A percentile compares a stretch with the other conserved stretches of the same genome.
These are phyloP conservation scores for Zymoseptoria passerinii DNA, from an alignment of 2,329 filamentous ascomycete genomes.

Conservation along the genomic window DNA sequence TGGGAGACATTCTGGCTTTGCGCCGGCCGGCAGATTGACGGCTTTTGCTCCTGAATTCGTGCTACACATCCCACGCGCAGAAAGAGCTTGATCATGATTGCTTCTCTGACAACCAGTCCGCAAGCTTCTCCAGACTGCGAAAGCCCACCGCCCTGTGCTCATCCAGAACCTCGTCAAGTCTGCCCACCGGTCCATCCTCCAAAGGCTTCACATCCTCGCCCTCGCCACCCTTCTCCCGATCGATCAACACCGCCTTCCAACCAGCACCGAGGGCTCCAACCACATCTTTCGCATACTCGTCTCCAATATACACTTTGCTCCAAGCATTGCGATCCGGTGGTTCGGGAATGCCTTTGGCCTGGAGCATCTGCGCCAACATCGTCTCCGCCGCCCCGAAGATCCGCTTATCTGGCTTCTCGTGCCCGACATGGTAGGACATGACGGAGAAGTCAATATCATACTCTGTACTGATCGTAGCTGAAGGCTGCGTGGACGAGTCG, in stretches of 20 bases:
- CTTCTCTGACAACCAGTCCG: slow-evolving; percentile 18
- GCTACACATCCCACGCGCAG: not conserved
- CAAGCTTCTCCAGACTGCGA: slow-evolving; percentile 18
- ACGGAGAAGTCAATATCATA: slow-evolving; percentile 49
- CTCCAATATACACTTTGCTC: slow-evolving; percentile 46
- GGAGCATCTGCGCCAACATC: slow-evolving; percentile 28
- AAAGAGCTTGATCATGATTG: not conserved
- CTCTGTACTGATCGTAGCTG: not conserved
- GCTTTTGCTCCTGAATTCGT: not conserved
- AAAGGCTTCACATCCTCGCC: slow-evolving; percentile 15
- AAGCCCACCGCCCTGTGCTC: slow-evolving; percentile 17
- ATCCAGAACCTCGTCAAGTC: slow-evolving; percentile 14
- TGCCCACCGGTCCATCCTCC: slow-evolving; percentile 10
- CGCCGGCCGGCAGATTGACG: slow-evolving; percentile 32
- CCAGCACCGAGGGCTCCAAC: slow-evolving; percentile 40
- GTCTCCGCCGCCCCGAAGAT: slow-evolving; percentile 50
- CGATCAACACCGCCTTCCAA: slow-evolving; percentile 40
- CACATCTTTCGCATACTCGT: slow-evolving; percentile 46
- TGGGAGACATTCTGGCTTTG: slow-evolving; percentile 58
- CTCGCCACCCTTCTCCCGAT: slow-evolving; percentile 24
- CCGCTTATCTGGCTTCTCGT: slow-evolving; percentile 48
- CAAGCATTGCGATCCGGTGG: slow-evolving; percentile 26
- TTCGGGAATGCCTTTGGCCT: slow-evolving; percentile 19
- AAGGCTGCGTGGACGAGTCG: not conserved
- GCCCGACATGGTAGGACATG: slow-evolving; percentile 55